phyloP scores from a whole-genome alignment of 495 filamentous ascomycete species.

The Penicillium atrosanguineum region DNA sequence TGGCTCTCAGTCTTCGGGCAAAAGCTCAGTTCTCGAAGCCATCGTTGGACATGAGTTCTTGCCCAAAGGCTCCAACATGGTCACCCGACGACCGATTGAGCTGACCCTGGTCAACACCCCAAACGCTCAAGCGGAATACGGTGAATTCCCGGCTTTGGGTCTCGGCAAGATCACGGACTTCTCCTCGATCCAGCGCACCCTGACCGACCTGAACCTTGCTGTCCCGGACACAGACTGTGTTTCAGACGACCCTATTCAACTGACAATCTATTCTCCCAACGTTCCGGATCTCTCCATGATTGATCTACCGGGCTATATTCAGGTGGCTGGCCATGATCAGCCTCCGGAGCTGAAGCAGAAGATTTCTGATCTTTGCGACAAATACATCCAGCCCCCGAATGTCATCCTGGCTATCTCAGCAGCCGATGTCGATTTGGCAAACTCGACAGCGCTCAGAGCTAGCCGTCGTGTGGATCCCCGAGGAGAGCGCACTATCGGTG shows the following conservation, averaged over 20 bases:
- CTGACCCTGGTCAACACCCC: constrained; percentile 96
- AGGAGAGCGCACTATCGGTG: constrained; percentile 94
- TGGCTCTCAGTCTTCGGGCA: constrained; percentile 95
- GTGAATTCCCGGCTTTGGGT: constrained; percentile 91
- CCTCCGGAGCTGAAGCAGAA: constrained; percentile 90
- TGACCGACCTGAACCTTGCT: constrained; percentile 92
- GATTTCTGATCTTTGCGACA: constrained; percentile 95
- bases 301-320: constrained; percentile 96
- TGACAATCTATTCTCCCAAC: constrained; percentile 90
- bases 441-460: constrained; percentile 88
- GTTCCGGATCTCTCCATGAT: constrained; percentile 96
- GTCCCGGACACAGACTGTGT: constrained; percentile 90
- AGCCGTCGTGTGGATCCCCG: constrained; percentile 90
- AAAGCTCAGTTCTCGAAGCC: constrained; percentile 95
- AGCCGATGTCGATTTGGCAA: constrained; percentile 94
- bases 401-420: constrained; percentile 97
- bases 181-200: constrained; percentile 82
- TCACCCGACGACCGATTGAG: constrained; percentile 93
- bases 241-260: constrained; percentile 92
- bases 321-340: constrained; percentile 87
- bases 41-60: constrained; percentile 98
- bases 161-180: constrained; percentile 93
- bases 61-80: constrained; percentile 98
- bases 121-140: constrained; percentile 85
- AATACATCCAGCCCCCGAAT: constrained; percentile 95